phyloP scores from a whole-genome alignment of 768 basidiomycete species.

The Kwoniella europaea region DNA sequence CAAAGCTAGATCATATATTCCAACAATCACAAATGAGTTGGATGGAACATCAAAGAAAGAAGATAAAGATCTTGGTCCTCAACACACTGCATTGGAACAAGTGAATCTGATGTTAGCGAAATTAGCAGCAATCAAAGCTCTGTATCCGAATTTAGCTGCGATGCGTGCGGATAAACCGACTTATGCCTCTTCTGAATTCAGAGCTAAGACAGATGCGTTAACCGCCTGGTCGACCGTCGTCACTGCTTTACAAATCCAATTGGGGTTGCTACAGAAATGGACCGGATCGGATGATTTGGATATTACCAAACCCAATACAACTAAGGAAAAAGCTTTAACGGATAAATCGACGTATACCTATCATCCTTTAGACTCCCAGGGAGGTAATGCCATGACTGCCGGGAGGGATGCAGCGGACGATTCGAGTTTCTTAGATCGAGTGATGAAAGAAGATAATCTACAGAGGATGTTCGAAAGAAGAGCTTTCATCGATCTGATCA shows the following conservation, averaged over 20 bases:
- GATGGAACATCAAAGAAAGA: not conserved
- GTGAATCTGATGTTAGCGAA: constrained; percentile 66
- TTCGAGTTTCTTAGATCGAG: constrained; percentile 87
- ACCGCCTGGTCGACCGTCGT: constrained; percentile 92
- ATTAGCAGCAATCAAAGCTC: constrained; percentile 78
- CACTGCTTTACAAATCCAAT: constrained; percentile 79
- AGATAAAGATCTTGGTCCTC: constrained; percentile 43
- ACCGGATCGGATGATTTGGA: constrained; percentile 90
- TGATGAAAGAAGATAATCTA: constrained; percentile 95
- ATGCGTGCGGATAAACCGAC: constrained; percentile 77
- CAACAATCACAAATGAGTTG: constrained; percentile 7
- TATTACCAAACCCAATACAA: constrained; percentile 78
- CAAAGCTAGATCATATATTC: constrained; percentile 60
- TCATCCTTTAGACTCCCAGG: constrained; percentile 48
- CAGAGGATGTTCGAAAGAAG: constrained; percentile 87
- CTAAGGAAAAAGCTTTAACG: constrained; percentile 62
- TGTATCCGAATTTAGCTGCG: constrained; percentile 83
- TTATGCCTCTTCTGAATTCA: constrained; percentile 71
- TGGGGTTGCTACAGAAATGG: constrained; percentile 83
- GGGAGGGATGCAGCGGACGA: constrained; percentile 63
- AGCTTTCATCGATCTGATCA: constrained; percentile 73
- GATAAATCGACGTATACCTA: constrained; percentile 38
- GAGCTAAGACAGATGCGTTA: constrained; percentile 82
- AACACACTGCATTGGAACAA: constrained; percentile 53
- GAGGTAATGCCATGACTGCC: constrained; percentile 21